These are phyloP conservation scores for Fomitopsis schrenkii DNA, from an alignment of 1,284 basidiomycete species.

Conservation along the genomic window DNA sequence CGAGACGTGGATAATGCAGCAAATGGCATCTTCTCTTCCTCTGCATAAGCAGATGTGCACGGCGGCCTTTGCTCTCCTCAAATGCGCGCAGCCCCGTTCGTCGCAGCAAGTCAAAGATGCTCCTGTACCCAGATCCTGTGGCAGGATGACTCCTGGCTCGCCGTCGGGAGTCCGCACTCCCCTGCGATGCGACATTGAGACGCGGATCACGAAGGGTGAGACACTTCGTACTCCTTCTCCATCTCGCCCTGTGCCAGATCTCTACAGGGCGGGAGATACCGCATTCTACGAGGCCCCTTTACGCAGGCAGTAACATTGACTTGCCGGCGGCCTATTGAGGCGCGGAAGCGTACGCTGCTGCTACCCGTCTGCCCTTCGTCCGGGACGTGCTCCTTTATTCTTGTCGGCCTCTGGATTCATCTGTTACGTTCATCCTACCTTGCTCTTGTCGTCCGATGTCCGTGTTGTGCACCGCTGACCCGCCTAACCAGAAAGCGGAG, in stretches of 20 bases:
- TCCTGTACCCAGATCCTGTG: not conserved
- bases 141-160: not conserved
- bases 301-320: not conserved
- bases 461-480: constrained; percentile 27
- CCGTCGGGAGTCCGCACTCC: not conserved
- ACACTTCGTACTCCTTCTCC: not conserved
- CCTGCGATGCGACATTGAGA: not conserved
- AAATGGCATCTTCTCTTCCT: not conserved
- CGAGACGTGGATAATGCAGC: not conserved
- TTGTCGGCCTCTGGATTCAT: not conserved
- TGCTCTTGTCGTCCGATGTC: not conserved
- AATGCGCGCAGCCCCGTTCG: not conserved
- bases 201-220: not conserved
- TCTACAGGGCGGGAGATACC: not conserved
- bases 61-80: not conserved
- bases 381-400: not conserved
- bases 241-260: not conserved
- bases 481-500: constrained; percentile 63
- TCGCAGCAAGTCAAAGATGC: not conserved
- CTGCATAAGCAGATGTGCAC: not conserved
- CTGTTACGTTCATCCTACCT: not conserved
- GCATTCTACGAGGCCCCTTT: not conserved
- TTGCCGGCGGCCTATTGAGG: not conserved
- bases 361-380: not conserved
- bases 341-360: not conserved